Base-by-base conservation (phyloP, 2,329 filamentous ascomycete species). In the Penicillium sp. region DNA sequence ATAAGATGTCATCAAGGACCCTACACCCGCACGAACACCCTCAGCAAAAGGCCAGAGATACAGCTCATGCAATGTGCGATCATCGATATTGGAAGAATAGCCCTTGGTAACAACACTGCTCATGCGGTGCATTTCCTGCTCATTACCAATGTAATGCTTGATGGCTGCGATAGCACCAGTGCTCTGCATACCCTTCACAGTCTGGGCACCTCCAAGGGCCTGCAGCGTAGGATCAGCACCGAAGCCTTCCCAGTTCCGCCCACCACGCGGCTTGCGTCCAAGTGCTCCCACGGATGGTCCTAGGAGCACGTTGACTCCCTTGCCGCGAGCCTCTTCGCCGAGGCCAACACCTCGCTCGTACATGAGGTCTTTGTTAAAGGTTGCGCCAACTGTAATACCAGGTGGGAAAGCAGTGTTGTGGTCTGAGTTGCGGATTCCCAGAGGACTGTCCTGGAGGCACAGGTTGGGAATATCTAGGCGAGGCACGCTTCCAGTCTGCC, bases 161-260 rank as follows among this genome's bases (percentile, higher is more conserved):
- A 84, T 65, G 8, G 79, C 79, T 1, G 83, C 80, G 55, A 85
- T 83, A 0, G 83, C 80, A 8, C 81, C 82, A 29, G 80, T 76
- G 10, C 78, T 77, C 64, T 86, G 83, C 57, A 85, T 80, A 2
- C 83, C 83, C 63, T 76, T 76, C 56, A 85, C 80, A 1, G 81
- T 84, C 58, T 80, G 67, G 2, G 78, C 76, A 18, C 74, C 82
- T 4, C 78, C 77, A 53, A 80, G 71, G 0, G 76, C 83, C 64
- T 85, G 82, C 29, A 92, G 78, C 2, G 84, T 83, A 0, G 89
- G 87, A 67, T 92, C 89, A 1, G 82, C 75, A 1, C 87, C 88
- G 64, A 91, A 91, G 0, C 84, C 84, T 69, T 92, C 89, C 89
- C 88, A 92, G 64, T 85, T 89, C 38, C 89, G 82, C 16, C 89